Conservation (phyloP, 2,329 filamentous ascomycete genomes). For the Phialophora macrospora region DNA sequence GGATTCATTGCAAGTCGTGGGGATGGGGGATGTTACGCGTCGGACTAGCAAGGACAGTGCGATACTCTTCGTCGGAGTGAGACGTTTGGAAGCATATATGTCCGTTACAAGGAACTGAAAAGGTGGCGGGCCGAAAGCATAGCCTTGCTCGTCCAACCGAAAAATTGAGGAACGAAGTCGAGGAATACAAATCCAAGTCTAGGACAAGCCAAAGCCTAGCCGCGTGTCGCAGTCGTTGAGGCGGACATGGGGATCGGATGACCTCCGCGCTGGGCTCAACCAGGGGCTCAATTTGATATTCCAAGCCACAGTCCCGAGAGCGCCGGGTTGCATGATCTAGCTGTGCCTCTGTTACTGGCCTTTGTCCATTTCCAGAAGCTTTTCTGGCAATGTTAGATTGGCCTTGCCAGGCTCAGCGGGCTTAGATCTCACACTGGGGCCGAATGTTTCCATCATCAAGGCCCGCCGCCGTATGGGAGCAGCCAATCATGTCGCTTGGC, state of each 20-base stretch:
- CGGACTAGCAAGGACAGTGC: neutral
- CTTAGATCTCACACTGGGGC: conserved; percentile 10
- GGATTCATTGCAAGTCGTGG: conserved; percentile 1
- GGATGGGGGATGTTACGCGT: neutral
- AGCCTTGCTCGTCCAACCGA: neutral
- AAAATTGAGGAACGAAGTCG: neutral
- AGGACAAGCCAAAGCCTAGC: neutral
- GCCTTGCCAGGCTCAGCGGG: conserved; percentile 4
- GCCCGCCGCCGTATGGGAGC: neutral
- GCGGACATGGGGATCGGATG: neutral
- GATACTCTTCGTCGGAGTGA: neutral
- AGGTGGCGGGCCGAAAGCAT: neutral
- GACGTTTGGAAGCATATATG: neutral
- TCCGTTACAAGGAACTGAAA: neutral
- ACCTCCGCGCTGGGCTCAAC: neutral
- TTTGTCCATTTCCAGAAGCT: neutral
- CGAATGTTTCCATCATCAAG: conserved; percentile 21
- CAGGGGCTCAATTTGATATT: neutral
- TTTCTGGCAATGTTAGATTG: neutral
- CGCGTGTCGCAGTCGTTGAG: neutral
- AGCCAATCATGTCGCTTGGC: conserved; percentile 9
- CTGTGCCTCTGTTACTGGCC: neutral
- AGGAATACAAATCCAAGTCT: neutral
- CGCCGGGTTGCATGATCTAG: neutral
- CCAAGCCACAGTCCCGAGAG: neutral